Base-by-base conservation (phyloP, 1,284 basidiomycete species). In the Pyrrhoderma lamaoense region DNA sequence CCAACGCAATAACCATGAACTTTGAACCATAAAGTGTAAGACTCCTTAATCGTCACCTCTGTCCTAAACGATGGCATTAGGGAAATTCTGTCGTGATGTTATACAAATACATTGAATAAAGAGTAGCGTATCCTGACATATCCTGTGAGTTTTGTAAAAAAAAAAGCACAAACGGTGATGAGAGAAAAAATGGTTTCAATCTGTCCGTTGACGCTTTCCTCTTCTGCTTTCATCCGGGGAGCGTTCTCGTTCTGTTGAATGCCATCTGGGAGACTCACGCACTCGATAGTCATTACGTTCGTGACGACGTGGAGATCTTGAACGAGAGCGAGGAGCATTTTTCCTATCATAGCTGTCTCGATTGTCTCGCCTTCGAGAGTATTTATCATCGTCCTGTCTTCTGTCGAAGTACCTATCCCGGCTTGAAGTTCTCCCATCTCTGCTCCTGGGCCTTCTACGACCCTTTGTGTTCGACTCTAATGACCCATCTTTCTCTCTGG, bases 231-330 rank as follows among this genome's bases (percentile, higher is more conserved):
- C 43, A 8, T 66, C 63, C 21, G 58, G 57, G 11, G 68, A 70
- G 48, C 72, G 67, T 56, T 75, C 38, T 14, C 21, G 38, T 40
- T 31, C 75, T 49, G 70, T 64, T 21, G 76, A 76, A 37, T 67
- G 70, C 45, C 68, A 63, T 52, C 71, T 42, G 36, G 39, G 31
- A 8, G 38, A 7, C 14, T 14, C 14, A 8, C 46, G 45, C n/a
- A 44, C 51, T 11, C 23, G 36, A 14, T 54, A 42, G 22, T 43
- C 38, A 18, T 45, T 18, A n/a, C 48, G 35, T 11, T 49, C 39
- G 18, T 44, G 39, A 19, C 51, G 49, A 14, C 54, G 49, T 22
- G 45, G 65, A 16, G 71, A 70, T 45, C 67, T 63, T 42, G 70
- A 67, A 25, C 57, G 62, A 19, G 63, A 64, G 45, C 59, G 56